Base-by-base conservation (phyloP, 139 green algal genomes). In the Diplosphaera chodatii region DNA sequence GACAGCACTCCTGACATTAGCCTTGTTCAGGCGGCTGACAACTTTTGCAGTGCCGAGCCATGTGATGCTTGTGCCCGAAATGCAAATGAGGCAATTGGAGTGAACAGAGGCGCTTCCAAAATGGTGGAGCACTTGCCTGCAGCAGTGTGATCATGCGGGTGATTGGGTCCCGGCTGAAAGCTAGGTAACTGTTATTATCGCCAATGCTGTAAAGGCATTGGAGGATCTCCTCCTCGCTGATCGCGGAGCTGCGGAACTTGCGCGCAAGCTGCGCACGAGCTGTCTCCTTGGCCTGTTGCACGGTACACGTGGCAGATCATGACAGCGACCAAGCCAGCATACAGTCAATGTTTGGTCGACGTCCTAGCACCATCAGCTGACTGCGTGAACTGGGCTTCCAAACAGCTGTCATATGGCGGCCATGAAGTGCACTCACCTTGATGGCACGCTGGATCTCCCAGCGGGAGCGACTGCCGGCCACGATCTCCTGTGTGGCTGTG, bases 151-250 rank as follows among this genome's bases (percentile, higher is more conserved):
- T 86, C 81, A 91, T 88, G 64, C 80, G 74, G 76, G 94, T 89
- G 0, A 95, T 80, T 23, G 91, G 91, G 81, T 95, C 70, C 25
- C 88, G 81, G 82, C 96, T 97, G 80, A 95, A 97, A 1, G 91
- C 74, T 72, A 97, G 86, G 86, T 88, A 98, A 27, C 78, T 82
- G 86, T 97, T 96, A 86, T 97, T 96, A 84, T 98, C 94, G 28
- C 73, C 76, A 66, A 97, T 88, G 70, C 82, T 91, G 87, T 97
- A 97, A 21, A 98, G 78, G 78, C 85, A 91, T 31, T 69, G 74
- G 69, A 96, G 81, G 34, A 98, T 82, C 15, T 94, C 86, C 20
- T 97, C 89, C 63, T 88, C 70, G 13, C 20, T 72, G 25, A 84
- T 28, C 20, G 62, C 30, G 1, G 55, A 23, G 23, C 69, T 68